Conservation (phyloP, 2,329 filamentous ascomycete species). For the Ophiocordyceps unilateralis region DNA sequence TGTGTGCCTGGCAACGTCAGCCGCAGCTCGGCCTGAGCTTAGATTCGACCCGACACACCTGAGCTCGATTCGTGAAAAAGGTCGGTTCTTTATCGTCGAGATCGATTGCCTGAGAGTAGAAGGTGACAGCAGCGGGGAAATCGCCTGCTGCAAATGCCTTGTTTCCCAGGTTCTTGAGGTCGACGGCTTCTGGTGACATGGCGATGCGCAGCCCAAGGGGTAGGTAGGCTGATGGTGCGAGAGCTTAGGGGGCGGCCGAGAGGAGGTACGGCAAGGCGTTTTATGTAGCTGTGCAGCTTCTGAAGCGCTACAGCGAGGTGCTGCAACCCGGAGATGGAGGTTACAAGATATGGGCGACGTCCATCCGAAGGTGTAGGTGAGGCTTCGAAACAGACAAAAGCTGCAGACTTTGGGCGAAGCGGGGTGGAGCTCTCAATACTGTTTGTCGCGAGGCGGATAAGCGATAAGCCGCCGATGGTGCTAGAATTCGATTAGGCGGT, state of each 20-base stretch:
- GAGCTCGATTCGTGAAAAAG: slow-evolving; percentile 87
- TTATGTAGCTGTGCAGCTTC: not conserved
- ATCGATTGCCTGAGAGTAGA: slow-evolving; percentile 78
- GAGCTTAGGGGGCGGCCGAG: slow-evolving; percentile 1
- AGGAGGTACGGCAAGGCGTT: not conserved
- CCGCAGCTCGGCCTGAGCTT: slow-evolving; percentile 3
- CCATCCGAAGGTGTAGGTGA: not conserved
- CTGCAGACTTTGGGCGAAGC: slow-evolving; percentile 1
- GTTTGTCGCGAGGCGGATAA: not conserved
- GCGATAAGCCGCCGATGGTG: not conserved
- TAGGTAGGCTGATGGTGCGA: too few relatives aligned
- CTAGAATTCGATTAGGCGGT: too few relatives aligned
- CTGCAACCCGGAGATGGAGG: not conserved
- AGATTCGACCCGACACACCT: slow-evolving; percentile 38
- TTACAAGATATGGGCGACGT: not conserved
- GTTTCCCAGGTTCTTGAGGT: slow-evolving; percentile 87
- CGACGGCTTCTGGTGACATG: slow-evolving; percentile 51
- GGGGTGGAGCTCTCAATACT: not conserved
- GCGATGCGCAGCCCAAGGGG: slow-evolving; percentile 1
- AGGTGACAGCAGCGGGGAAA: slow-evolving; percentile 65
- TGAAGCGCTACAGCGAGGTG: not conserved
- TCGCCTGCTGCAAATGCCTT: slow-evolving; percentile 79
- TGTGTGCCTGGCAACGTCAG: slow-evolving; percentile 50
- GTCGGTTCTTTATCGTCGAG: slow-evolving; percentile 69
- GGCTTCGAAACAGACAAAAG: not conserved